Conservation (phyloP, 441 rosid genomes). For the Corymbia calophylla region DNA sequence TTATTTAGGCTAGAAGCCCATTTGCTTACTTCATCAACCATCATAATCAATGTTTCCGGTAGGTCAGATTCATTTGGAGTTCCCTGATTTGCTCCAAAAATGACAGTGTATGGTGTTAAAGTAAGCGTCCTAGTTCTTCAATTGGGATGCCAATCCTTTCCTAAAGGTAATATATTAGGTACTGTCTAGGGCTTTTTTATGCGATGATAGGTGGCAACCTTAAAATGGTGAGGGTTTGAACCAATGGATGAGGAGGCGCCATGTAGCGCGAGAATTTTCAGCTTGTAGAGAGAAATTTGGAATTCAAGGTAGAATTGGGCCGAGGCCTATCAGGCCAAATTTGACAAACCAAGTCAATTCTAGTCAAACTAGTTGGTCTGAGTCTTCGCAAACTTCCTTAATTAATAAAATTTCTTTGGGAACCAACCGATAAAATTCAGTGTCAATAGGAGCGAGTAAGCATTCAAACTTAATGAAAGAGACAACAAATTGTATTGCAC, state of each 20-base stretch:
- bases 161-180: background rate
- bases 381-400: background rate
- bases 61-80: background rate
- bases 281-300: background rate
- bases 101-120: background rate
- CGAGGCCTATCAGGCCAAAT: too few species aligned
- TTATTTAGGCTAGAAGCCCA: background rate
- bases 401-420: too few species aligned
- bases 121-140: background rate
- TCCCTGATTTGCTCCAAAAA: background rate
- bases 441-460: background rate
- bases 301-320: background rate
- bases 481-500: background rate
- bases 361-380: background rate
- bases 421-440: background rate
- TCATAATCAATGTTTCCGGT: background rate
- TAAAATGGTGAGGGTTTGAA: background rate
- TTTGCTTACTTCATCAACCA: background rate
- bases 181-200: too few species aligned
- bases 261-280: background rate
- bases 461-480: background rate
- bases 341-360: background rate
- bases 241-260: background rate
- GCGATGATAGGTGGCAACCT: background rate
- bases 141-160: background rate